A percentile compares a stretch with the other conserved stretches of the same genome.
phyloP scores from a whole-genome alignment of 306 rosid species.

The Corylus americana region DNA sequence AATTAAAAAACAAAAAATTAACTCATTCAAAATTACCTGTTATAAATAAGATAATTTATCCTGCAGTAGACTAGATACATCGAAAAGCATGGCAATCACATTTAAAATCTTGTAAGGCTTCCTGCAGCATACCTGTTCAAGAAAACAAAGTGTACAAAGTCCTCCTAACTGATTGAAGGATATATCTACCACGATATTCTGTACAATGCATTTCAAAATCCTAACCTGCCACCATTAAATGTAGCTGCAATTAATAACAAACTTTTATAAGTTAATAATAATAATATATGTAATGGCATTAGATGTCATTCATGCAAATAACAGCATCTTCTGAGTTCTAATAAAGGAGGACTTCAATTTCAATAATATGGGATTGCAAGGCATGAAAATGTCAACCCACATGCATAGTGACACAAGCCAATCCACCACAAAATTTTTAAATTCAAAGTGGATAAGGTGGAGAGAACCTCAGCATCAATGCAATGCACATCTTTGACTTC shows the following conservation, averaged over 20 bases:
- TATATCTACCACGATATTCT: constrained; percentile 79
- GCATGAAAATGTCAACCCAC: constrained; percentile 8
- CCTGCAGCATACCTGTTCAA: constrained; percentile 69
- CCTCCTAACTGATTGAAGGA: constrained; percentile 97
- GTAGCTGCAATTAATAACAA: background rate
- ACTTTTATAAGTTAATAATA: background rate
- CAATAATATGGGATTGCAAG: background rate
- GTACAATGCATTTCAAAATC: constrained; percentile 87
- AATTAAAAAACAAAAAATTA: background rate
- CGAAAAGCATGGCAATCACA: constrained; percentile 8
- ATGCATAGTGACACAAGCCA: background rate
- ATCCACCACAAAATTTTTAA: background rate
- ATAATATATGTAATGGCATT: background rate
- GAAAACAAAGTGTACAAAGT: constrained; percentile 81
- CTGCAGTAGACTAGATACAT: constrained; percentile 2
- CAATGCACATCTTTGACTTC: constrained; percentile 85
- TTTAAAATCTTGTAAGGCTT: constrained; percentile 16
- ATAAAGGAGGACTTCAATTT: background rate
- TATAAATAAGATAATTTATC: background rate
- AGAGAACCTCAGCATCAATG: constrained; percentile 89
- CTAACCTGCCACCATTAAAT: constrained; percentile 68
- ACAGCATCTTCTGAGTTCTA: background rate
- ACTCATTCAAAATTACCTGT: background rate
- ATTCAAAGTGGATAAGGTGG: background rate
- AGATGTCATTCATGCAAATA: background rate